phyloP scores from a whole-genome alignment of 257 asterid species.

The Agastache rugosa region DNA sequence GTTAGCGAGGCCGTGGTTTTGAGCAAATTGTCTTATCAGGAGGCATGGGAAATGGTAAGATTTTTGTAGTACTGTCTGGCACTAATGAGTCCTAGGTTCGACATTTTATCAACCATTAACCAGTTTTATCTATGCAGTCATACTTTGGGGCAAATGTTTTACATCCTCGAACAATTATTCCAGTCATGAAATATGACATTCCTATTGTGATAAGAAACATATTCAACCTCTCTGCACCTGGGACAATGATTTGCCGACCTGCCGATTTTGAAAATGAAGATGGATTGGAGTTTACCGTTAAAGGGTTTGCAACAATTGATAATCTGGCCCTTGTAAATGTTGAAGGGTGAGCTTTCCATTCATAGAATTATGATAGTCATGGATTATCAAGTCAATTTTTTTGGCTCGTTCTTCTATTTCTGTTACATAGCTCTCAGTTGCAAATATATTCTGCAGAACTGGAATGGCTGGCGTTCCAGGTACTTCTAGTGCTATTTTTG shows the following conservation, averaged over 20 bases:
- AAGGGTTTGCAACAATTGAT: constrained; percentile 99
- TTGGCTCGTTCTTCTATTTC: constrained; percentile 1
- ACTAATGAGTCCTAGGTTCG: constrained; percentile 25
- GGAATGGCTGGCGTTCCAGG: constrained; percentile 99
- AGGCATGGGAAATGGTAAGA: constrained; percentile 99
- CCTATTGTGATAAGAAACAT: constrained; percentile 98
- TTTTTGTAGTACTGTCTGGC: constrained; percentile 31
- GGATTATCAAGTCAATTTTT: background rate
- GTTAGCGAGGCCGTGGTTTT: constrained; percentile 98
- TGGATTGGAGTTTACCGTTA: constrained; percentile 71
- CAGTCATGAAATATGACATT: constrained; percentile 93
- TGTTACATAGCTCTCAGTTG: constrained; percentile 28
- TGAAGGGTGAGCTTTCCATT: constrained; percentile 76
- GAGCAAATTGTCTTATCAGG: constrained; percentile 90
- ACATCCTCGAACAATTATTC: constrained; percentile 98
- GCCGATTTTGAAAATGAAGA: constrained; percentile 53
- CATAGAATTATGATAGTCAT: constrained; percentile 6
- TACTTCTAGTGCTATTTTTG: constrained; percentile 89
- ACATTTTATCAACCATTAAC: constrained; percentile 36
- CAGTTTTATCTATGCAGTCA: constrained; percentile 61
- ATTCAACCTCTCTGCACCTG: constrained; percentile 93
- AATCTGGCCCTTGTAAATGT: constrained; percentile 96
- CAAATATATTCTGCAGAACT: constrained; percentile 63
- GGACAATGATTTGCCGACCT: constrained; percentile 83
- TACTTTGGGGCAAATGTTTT: constrained; percentile 98